Percentiles rank a stretch among this genome's conserved stretches.
Evolutionary conservation across 2,329 filamentous ascomycete genomes (phyloP).

Genomic region (Aspergillus calidoustus): DNA sequence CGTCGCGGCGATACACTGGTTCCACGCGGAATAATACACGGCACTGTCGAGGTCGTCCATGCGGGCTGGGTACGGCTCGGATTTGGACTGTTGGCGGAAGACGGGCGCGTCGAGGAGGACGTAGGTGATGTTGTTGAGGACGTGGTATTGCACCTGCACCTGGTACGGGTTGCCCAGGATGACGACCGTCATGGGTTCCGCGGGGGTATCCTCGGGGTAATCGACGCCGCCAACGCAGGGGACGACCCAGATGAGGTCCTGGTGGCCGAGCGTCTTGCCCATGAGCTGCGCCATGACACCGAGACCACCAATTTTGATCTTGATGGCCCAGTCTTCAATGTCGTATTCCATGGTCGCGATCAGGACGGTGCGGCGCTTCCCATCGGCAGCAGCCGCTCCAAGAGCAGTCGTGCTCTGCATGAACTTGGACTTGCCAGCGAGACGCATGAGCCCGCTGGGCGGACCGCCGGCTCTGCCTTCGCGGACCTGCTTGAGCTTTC

Average conservation of each 20-base stretch:
- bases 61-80: conserved; percentile 67
- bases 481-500: not conserved
- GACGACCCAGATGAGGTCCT: conserved; percentile 68
- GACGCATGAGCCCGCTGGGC: conserved; percentile 39
- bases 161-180: conserved; percentile 65
- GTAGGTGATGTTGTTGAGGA: conserved; percentile 68
- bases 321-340: conserved; percentile 71
- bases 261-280: conserved; percentile 67
- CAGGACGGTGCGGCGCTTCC: conserved; percentile 56
- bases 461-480: conserved; percentile 26
- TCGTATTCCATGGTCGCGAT: conserved; percentile 75
- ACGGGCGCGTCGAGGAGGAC: conserved; percentile 69
- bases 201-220: conserved; percentile 63
- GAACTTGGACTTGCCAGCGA: conserved; percentile 43
- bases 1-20: conserved; percentile 68
- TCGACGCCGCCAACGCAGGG: conserved; percentile 67
- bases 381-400: conserved; percentile 33
- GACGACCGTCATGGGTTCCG: conserved; percentile 65
- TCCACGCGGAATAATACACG: conserved; percentile 72
- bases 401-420: conserved; percentile 43
- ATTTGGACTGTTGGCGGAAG: conserved; percentile 66
- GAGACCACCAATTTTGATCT: conserved; percentile 72
- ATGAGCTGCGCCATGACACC: conserved; percentile 73
- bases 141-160: conserved; percentile 67
- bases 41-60: conserved; percentile 73